A percentile compares a stretch with the other conserved stretches of the same genome.
Conservation (phyloP, 352 stramenopile species). For the Nothophytophthora sp. region DNA sequence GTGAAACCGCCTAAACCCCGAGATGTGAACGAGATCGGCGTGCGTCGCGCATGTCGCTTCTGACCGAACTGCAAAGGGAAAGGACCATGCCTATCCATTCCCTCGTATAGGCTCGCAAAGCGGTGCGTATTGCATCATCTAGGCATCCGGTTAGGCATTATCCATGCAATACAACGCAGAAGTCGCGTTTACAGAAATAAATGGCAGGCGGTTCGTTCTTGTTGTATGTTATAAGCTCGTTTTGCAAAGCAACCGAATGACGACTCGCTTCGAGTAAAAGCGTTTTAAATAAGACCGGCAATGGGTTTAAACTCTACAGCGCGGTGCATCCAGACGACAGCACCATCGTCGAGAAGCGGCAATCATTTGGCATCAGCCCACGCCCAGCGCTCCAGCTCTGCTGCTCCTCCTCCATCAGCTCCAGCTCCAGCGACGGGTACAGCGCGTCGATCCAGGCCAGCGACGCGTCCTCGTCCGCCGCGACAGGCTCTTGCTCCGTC, state of each 20-base stretch:
- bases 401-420: slow-evolving; percentile 20
- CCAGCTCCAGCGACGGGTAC: slow-evolving; percentile 56
- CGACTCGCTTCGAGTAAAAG: slow-evolving; percentile 16
- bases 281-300: slow-evolving; percentile 1
- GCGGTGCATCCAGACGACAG: slow-evolving; percentile 13
- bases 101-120: too few species aligned
- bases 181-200: too few species aligned
- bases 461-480: slow-evolving; percentile 27
- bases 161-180: too few species aligned
- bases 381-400: neutral
- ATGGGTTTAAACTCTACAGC: neutral
- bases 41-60: too few species aligned
- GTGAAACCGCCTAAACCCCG: too few species aligned
- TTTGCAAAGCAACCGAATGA: slow-evolving; percentile 7
- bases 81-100: too few species aligned
- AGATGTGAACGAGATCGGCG: too few species aligned
- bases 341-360: slow-evolving; percentile 15
- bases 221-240: too few species aligned
- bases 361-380: slow-evolving; percentile 6
- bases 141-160: too few species aligned
- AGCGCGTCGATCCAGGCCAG: slow-evolving; percentile 68
- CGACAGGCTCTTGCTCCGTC: slow-evolving; percentile 1
- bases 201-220: too few species aligned
- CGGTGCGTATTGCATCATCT: too few species aligned
- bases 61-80: too few species aligned